Conservation (phyloP, 495 filamentous ascomycete genomes). For the Lophium mytilinum region DNA sequence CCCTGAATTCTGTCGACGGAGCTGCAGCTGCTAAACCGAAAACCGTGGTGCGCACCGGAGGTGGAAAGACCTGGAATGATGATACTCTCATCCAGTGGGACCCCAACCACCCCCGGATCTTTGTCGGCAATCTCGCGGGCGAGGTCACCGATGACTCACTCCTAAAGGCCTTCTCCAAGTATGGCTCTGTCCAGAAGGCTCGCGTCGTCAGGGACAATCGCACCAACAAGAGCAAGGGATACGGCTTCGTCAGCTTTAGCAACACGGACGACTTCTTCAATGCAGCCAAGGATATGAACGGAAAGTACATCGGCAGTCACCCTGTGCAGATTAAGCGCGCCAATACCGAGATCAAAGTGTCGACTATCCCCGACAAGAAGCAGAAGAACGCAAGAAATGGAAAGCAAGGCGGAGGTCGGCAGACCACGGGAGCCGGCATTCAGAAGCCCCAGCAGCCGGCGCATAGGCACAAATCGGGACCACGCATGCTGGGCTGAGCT, state of each 20-base stretch:
- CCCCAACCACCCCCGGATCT: conserved; percentile 85
- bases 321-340: conserved; percentile 78
- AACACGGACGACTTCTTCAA: conserved; percentile 93
- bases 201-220: conserved; percentile 94
- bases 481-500: conserved; percentile 65
- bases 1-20: conserved; percentile 37
- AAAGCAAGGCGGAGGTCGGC: not conserved
- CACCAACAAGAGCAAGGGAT: conserved; percentile 90
- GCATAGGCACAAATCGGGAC: conserved; percentile 65
- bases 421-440: conserved; percentile 52
- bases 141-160: conserved; percentile 96
- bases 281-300: conserved; percentile 94
- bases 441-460: conserved; percentile 56
- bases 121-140: conserved; percentile 95
- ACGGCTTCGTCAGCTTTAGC: conserved; percentile 91
- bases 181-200: conserved; percentile 81
- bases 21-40: conserved; percentile 41
- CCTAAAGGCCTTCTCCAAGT: conserved; percentile 84
- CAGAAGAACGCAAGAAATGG: conserved; percentile 31
- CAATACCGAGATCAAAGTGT: conserved; percentile 80
- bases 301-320: conserved; percentile 97
- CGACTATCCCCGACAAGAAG: conserved; percentile 40
- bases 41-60: conserved; percentile 79
- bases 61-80: conserved; percentile 86
- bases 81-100: conserved; percentile 88